Conservation (phyloP, 2,329 filamentous ascomycete species). For the Aureobasidium sp. region DNA sequence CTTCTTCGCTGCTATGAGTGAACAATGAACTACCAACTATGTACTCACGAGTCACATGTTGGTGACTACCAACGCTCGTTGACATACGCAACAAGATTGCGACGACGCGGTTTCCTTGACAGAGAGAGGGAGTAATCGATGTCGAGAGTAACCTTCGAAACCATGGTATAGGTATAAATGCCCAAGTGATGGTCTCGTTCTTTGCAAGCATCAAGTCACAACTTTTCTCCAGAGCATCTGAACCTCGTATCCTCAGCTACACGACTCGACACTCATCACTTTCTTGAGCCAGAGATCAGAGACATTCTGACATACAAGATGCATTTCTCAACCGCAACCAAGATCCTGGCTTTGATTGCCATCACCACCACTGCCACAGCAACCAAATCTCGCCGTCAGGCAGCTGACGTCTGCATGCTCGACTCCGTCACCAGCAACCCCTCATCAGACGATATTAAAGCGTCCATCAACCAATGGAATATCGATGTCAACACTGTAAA, state of each 20-base stretch:
- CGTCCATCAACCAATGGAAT: slow-evolving; percentile 17
- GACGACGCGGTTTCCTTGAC: no score
- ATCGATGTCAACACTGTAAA: slow-evolving; percentile 46
- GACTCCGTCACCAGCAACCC: slow-evolving; percentile 13
- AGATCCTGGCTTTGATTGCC: slow-evolving; percentile 9
- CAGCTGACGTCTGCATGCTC: slow-evolving; percentile 12
- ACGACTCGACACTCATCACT: not conserved
- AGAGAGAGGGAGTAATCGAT: no score
- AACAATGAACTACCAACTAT: not conserved
- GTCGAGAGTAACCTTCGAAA: not conserved
- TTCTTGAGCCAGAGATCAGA: not conserved
- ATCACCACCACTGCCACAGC: not conserved
- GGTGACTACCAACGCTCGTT: not conserved
- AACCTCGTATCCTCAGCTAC: not conserved
- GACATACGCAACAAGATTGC: not conserved
- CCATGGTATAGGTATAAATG: not conserved
- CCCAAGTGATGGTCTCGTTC: not conserved
- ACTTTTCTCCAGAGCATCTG: not conserved
- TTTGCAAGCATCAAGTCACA: not conserved
- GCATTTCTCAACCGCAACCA: not conserved
- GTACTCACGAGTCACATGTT: not conserved
- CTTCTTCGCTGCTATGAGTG: not conserved
- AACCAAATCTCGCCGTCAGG: slow-evolving; percentile 4
- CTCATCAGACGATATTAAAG: slow-evolving; percentile 3
- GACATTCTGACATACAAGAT: not conserved